phyloP scores from a whole-genome alignment of 345 rosid genomes.

The Dipteronia sinensis region DNA sequence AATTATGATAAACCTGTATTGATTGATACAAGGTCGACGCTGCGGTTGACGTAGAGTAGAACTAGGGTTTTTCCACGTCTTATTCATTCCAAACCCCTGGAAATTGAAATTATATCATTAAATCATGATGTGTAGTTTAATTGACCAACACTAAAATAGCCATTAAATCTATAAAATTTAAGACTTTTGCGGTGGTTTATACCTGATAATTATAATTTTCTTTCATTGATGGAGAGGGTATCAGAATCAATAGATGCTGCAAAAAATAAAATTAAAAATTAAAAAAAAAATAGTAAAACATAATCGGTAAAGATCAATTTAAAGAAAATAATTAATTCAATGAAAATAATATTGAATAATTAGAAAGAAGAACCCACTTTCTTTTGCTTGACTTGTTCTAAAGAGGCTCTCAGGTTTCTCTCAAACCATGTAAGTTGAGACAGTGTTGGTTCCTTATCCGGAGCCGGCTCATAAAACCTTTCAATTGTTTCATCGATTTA shows the following conservation, averaged over 20 bases:
- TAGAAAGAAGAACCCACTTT: not conserved
- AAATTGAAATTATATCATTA: not conserved
- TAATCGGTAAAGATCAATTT: not conserved
- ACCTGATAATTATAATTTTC: no score
- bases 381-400: conserved; percentile 10
- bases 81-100: not conserved
- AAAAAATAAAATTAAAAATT: not conserved
- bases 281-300: not conserved
- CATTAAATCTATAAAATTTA: no score
- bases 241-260: conserved; percentile 13
- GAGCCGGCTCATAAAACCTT: conserved; percentile 20
- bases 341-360: not conserved
- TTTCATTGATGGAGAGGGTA: not conserved
- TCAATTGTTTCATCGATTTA: not conserved
- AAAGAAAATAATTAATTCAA: not conserved
- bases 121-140: no score
- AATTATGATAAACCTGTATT: conserved; percentile 16
- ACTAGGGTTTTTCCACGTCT: not conserved
- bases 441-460: conserved; percentile 2
- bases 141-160: no score
- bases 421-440: conserved; percentile 17
- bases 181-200: no score
- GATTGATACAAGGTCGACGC: conserved; percentile 1
- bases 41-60: no score
- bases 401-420: conserved; percentile 8